phyloP scores from a whole-genome alignment of 768 basidiomycete genomes.

The Russula sp. region DNA sequence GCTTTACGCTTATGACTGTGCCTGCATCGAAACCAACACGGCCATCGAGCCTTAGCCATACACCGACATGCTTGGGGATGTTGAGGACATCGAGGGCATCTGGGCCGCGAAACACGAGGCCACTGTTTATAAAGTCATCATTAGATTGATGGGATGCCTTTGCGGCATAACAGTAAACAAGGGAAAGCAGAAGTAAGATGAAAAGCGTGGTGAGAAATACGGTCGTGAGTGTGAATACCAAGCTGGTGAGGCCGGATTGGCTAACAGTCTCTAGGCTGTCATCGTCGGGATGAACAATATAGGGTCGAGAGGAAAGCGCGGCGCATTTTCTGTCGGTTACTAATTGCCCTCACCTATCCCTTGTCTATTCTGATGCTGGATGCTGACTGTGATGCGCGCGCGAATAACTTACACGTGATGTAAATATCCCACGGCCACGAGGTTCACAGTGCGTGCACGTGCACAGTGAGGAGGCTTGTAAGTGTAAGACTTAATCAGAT shows the following conservation, averaged over 20 bases:
- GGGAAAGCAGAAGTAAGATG: slow-evolving; percentile 43
- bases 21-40: slow-evolving; percentile 67
- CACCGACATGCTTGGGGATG: slow-evolving; percentile 48
- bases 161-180: slow-evolving; percentile 64
- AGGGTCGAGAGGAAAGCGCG: too few relatives aligned
- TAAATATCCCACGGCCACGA: background rate
- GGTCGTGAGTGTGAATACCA: slow-evolving; percentile 27
- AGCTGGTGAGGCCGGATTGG: background rate
- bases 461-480: too few relatives aligned
- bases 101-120: slow-evolving; percentile 54
- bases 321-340: too few relatives aligned
- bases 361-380: too few relatives aligned
- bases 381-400: too few relatives aligned
- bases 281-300: too few relatives aligned
- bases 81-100: slow-evolving; percentile 57
- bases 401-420: background rate
- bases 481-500: too few relatives aligned
- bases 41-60: slow-evolving; percentile 55
- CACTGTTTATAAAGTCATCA: slow-evolving; percentile 51
- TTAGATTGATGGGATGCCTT: slow-evolving; percentile 47
- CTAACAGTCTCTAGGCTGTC: too few relatives aligned
- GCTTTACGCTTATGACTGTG: slow-evolving; percentile 49
- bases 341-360: slow-evolving; percentile 29
- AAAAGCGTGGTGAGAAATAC: slow-evolving; percentile 57
- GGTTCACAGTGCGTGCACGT: too few relatives aligned